Evolutionary conservation across 768 basidiomycete genomes (phyloP).

Genomic region (Clathrus columnatus): DNA sequence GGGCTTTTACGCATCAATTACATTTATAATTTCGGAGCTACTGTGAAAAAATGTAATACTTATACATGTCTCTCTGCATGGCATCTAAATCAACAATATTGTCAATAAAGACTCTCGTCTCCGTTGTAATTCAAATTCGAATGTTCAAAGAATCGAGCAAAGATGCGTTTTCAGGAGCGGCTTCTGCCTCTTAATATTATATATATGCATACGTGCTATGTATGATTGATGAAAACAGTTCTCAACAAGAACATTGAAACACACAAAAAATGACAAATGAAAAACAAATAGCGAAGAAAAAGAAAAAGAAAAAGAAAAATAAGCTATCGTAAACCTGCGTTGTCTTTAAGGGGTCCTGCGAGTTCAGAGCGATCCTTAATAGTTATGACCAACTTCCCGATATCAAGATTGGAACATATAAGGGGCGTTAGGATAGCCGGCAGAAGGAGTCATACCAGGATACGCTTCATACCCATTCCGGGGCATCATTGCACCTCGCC

Average conservation of each 20-base stretch:
- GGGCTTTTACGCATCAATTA: too few relatives aligned
- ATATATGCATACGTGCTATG: background rate
- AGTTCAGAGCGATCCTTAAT: background rate
- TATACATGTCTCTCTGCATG: too few relatives aligned
- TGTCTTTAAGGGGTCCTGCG: background rate
- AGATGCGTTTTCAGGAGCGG: too few relatives aligned
- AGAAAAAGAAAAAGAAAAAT: background rate
- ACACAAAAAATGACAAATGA: conserved; percentile 5
- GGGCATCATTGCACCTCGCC: conserved; percentile 38
- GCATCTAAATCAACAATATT: too few relatives aligned
- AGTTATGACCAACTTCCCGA: background rate
- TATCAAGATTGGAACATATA: background rate
- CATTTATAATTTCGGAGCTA: too few relatives aligned
- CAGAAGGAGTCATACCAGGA: background rate
- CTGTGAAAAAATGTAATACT: too few relatives aligned
- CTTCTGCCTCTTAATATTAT: too few relatives aligned
- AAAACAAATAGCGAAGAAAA: background rate
- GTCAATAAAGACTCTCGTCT: too few relatives aligned
- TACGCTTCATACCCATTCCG: conserved; percentile 29
- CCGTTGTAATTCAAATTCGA: too few relatives aligned
- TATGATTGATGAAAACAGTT: background rate
- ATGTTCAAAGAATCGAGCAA: too few relatives aligned
- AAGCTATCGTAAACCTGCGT: background rate
- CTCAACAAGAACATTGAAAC: conserved; percentile 19
- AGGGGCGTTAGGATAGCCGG: background rate